A percentile compares a stretch with the other conserved stretches of the same genome.
These are phyloP conservation scores for Cordyceps militaris DNA, from an alignment of 2,329 filamentous ascomycete species.

Conservation along the genomic window DNA sequence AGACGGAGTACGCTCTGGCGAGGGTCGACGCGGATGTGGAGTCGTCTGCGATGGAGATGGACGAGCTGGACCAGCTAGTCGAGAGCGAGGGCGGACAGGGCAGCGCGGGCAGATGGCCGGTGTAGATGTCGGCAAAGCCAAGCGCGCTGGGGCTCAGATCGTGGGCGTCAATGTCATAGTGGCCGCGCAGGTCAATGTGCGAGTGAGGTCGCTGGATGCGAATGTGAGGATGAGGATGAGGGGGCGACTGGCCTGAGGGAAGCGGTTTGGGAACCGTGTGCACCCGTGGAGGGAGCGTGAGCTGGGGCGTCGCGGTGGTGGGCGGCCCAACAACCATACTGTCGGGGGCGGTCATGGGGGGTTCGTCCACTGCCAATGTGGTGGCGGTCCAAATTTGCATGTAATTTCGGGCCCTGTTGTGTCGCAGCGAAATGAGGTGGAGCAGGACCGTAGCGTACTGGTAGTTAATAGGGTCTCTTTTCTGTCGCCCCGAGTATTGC, in stretches of 20 bases:
- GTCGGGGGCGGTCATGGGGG: not conserved
- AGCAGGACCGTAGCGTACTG: too few relatives aligned
- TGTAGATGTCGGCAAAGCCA: constrained; percentile 9
- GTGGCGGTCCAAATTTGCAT: too few relatives aligned
- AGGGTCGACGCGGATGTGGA: constrained; percentile 11
- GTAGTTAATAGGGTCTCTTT: not conserved
- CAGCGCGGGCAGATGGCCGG: not conserved
- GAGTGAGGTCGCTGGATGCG: constrained; percentile 12
- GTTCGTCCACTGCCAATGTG: not conserved
- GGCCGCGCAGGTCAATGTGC: constrained; percentile 9
- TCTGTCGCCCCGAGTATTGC: not conserved
- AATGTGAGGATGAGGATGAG: constrained; percentile 11
- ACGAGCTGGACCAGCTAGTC: constrained; percentile 12
- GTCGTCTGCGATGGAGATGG: constrained; percentile 12
- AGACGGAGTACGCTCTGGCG: constrained; percentile 12
- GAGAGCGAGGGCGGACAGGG: constrained; percentile 3
- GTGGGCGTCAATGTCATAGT: constrained; percentile 5
- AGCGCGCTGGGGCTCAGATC: constrained; percentile 1
- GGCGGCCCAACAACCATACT: not conserved
- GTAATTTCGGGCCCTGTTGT: not conserved
- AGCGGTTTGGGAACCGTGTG: constrained; percentile 11
- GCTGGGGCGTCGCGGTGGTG: not conserved
- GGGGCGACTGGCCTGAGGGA: constrained; percentile 9
- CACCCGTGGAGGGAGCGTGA: constrained; percentile 7
- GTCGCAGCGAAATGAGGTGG: constrained; percentile 3